Percentiles rank a stretch among this genome's conserved stretches.
phyloP scores from a whole-genome alignment of 2,329 filamentous ascomycete species.

The Davidsoniella eucalypti region DNA sequence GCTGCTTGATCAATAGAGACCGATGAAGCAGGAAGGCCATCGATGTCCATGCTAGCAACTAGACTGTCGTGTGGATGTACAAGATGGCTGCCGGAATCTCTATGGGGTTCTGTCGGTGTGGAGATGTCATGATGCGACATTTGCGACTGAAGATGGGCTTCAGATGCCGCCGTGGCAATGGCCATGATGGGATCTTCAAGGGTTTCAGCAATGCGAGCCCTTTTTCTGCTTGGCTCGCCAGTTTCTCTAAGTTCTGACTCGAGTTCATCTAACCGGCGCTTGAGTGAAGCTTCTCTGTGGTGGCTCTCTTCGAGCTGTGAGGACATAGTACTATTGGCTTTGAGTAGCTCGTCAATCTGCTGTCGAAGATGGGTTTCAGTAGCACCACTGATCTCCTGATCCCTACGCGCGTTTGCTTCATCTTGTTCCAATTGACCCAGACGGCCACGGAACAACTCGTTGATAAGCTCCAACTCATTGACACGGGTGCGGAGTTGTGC shows the following conservation, averaged over 20 bases:
- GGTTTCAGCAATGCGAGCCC: conserved; percentile 17
- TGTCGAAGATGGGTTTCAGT: conserved; percentile 40
- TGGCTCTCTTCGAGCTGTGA: conserved; percentile 60
- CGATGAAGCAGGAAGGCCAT: neutral
- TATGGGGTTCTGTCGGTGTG: no score
- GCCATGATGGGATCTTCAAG: conserved; percentile 20
- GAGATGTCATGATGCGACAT: neutral
- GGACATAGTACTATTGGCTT: conserved; percentile 31
- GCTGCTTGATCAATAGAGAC: neutral
- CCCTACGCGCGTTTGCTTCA: conserved; percentile 49
- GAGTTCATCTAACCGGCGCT: conserved; percentile 64
- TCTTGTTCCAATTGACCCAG: conserved; percentile 67
- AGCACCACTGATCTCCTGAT: conserved; percentile 37
- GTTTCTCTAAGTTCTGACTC: conserved; percentile 37
- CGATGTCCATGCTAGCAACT: conserved; percentile 8
- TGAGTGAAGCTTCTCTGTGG: conserved; percentile 63
- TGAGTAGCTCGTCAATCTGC: conserved; percentile 33
- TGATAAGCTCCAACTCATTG: conserved; percentile 89
- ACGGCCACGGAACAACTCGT: conserved; percentile 59
- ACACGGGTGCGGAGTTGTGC: conserved; percentile 85
- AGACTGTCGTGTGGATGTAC: neutral
- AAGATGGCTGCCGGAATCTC: no score
- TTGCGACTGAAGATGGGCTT: conserved; percentile 24
- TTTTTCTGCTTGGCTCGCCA: conserved; percentile 8
- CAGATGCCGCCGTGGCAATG: conserved; percentile 18